Conservation (phyloP, 2,329 filamentous ascomycete species). For the Pyrenochaeta sp. region DNA sequence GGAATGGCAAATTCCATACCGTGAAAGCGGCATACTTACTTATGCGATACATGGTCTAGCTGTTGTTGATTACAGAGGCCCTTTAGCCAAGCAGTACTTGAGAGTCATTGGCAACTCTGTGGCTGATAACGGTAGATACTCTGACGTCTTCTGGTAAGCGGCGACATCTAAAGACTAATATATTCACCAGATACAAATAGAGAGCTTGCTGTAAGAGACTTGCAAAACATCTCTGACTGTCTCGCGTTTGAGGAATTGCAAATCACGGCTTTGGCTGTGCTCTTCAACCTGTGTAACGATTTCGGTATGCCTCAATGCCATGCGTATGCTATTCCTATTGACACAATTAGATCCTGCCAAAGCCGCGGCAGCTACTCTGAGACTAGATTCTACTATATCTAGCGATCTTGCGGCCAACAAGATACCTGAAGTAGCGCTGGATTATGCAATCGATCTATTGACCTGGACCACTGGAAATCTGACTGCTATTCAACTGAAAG, state of each 20-base stretch:
- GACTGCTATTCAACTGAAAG: slow-evolving; percentile 42
- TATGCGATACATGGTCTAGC: slow-evolving; percentile 37
- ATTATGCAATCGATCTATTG: slow-evolving; percentile 47
- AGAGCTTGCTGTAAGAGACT: slow-evolving; percentile 32
- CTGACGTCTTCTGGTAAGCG: not conserved
- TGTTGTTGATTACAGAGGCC: slow-evolving; percentile 19
- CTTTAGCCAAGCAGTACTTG: slow-evolving; percentile 43
- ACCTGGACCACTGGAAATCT: slow-evolving; percentile 48
- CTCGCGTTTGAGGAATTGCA: slow-evolving; percentile 32
- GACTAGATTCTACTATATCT: slow-evolving; percentile 43
- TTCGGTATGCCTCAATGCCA: slow-evolving; percentile 37
- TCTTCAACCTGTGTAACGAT: slow-evolving; percentile 56
- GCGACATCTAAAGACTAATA: slow-evolving; percentile 21
- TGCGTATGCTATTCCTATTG: slow-evolving; percentile 11
- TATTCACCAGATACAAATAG: slow-evolving; percentile 42
- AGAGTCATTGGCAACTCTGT: slow-evolving; percentile 50
- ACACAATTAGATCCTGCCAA: slow-evolving; percentile 45
- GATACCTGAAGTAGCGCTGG: slow-evolving; percentile 41
- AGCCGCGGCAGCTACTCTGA: slow-evolving; percentile 41
- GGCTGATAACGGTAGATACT: slow-evolving; percentile 44
- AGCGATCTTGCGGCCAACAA: slow-evolving; percentile 31
- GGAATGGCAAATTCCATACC: slow-evolving; percentile 39
- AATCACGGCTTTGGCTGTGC: slow-evolving; percentile 48
- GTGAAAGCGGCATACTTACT: slow-evolving; percentile 38
- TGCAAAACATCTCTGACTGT: slow-evolving; percentile 37